These are phyloP conservation scores for Eucalyptus erythrocorys DNA, from an alignment of 345 rosid species.

Conservation along the genomic window DNA sequence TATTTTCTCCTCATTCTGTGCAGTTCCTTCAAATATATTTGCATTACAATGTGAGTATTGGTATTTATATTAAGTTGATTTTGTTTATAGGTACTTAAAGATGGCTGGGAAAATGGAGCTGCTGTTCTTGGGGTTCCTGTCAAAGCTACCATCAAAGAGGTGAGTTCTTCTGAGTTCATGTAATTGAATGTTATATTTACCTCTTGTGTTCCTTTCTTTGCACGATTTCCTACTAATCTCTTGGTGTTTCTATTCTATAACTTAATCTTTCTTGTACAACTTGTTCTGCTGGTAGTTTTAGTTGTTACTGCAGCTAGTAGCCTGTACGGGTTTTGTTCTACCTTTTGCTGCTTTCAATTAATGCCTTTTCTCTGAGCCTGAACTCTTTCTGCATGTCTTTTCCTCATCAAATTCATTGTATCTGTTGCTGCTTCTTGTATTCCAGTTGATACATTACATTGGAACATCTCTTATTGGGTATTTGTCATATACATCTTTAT, in stretches of 20 bases:
- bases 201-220: background rate
- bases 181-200: background rate
- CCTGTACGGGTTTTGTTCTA: background rate
- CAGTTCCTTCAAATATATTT: background rate
- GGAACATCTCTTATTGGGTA: background rate
- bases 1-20: background rate
- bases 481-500: background rate
- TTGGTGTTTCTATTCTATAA: background rate
- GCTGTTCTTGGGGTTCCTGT: slow-evolving; percentile 94
- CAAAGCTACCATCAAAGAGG: slow-evolving; percentile 98
- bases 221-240: background rate
- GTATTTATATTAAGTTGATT: background rate
- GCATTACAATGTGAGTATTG: background rate
- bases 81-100: slow-evolving; percentile 54
- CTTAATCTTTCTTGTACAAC: background rate
- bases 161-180: background rate
- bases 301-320: background rate
- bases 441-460: background rate
- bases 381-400: background rate
- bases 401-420: background rate
- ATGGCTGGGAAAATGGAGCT: slow-evolving; percentile 71
- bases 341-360: background rate
- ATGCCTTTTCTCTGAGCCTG: background rate
- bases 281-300: background rate
- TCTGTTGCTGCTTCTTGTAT: background rate